Percentiles rank a stretch among this genome's conserved stretches.
These are phyloP conservation scores for Trametes maxima DNA, from an alignment of 768 basidiomycete species.

Conservation along the genomic window DNA sequence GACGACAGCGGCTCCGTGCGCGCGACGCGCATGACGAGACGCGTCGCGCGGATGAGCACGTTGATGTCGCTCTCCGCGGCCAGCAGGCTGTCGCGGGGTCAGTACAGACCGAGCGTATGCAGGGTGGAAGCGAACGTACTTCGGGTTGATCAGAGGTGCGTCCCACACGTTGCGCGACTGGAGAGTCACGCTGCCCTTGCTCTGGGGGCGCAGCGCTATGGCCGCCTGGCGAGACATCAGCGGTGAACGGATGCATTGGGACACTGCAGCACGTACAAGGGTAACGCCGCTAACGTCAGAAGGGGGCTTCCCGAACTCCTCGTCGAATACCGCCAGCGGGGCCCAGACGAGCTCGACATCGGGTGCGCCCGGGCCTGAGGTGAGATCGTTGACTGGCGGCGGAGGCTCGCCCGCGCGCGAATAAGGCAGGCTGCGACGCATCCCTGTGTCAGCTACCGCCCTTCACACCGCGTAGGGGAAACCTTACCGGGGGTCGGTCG, in stretches of 20 bases:
- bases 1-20: constrained; percentile 40
- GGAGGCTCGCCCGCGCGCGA: no score
- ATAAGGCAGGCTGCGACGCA: neutral
- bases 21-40: constrained; percentile 39
- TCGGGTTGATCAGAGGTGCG: constrained; percentile 16
- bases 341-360: neutral
- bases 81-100: constrained; percentile 25
- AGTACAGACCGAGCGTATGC: no score
- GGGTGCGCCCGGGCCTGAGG: neutral
- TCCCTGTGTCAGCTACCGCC: neutral
- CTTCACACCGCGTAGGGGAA: neutral
- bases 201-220: constrained; percentile 38
- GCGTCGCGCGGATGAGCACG: constrained; percentile 39
- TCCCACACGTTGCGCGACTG: constrained; percentile 43
- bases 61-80: constrained; percentile 42
- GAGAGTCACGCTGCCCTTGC: constrained; percentile 39
- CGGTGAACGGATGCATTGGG: neutral
- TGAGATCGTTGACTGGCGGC: neutral
- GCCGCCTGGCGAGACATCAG: constrained; percentile 1
- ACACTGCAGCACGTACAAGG: neutral
- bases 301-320: neutral
- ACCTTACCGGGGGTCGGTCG: constrained; percentile 1
- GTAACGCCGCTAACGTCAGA: neutral
- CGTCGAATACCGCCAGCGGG: neutral
- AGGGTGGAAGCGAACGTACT: no score